Evolutionary conservation across 306 rosid genomes (phyloP), one percentile per base, ranked within the genome.

Genomic region (Dryas drummondii): DNA sequence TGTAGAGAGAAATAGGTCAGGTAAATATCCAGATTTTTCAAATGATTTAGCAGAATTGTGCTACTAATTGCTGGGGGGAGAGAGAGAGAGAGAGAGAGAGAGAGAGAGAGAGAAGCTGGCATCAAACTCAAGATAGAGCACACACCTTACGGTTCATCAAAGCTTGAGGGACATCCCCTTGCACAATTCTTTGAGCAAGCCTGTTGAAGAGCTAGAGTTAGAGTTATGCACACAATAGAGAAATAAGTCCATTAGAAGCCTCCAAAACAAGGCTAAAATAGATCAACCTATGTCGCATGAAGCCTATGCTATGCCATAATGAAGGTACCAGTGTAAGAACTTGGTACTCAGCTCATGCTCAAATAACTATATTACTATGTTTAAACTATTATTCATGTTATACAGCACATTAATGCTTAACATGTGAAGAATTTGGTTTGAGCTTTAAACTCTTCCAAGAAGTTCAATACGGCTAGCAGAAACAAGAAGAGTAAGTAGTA

Each of bases 121-220:
- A 44, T 13, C 12, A 51, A 17, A n/a, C 60, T 72, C 72, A 66
- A 59, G 61, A 63, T 50, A 80, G 76, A 76, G 52, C 46, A 86
- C 87, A 74, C 76, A 94, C 99, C 97, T 74, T 93, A 48, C 97
- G 92, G 66, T 92, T 92, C 99, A 92, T 94, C 77, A 92, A 83
- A 74, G 99, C 97, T 84, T 94, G 99, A 56, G 99, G 99, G 41
- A 94, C 99, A 81, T 94, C 97, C 82, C 92, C 97, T 81, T 94
- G 96, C 73, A 94, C 97, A 71, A 94, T 94, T 89, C 99, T 87
- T 81, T 94, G 99, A 68, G 99, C 99, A 58, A 94, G 96, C 81
- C 99, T 94, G 92, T 89, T 79, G 66, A 75, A 63, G 67, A 74
- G 68, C 76, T 7, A 52, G 19, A 42, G 61, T 57, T 32, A 64